phyloP scores from a whole-genome alignment of 2,329 filamentous ascomycete species.

The Phaeophleospora eucalypticola region DNA sequence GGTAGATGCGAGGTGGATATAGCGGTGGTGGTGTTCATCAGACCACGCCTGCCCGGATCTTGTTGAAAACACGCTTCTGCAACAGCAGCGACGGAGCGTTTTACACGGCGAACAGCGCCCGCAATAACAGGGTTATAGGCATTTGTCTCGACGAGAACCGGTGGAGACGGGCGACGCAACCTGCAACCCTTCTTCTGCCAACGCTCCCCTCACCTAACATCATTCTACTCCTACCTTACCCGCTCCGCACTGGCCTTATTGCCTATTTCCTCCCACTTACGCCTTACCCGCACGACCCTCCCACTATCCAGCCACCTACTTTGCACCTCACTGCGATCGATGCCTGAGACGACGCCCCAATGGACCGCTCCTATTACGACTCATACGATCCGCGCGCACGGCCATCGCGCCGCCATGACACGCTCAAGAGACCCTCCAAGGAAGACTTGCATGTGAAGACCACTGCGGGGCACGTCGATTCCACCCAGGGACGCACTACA shows the following conservation, averaged over 20 bases:
- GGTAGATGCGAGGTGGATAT: no score
- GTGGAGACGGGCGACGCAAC: not conserved
- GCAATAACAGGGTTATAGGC: no score
- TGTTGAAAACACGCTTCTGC: no score
- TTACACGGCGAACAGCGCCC: no score
- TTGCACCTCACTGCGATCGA: not conserved
- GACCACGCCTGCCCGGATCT: no score
- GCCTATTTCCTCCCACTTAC: not conserved
- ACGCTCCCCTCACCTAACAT: no score
- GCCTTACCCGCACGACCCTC: not conserved
- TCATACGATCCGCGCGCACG: conserved; percentile 8
- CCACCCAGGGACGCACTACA: not conserved
- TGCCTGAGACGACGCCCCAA: not conserved
- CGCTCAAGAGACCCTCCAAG: not conserved
- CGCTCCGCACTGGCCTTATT: no score
- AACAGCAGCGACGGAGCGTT: no score
- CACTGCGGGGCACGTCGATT: conserved; percentile 2
- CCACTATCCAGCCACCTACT: not conserved
- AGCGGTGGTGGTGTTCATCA: no score
- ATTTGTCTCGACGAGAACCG: no score
- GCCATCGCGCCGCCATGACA: conserved; percentile 8
- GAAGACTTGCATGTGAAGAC: not conserved
- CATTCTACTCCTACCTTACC: not conserved
- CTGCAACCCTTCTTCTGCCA: not conserved
- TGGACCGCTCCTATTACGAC: conserved; percentile 13